Evolutionary conservation across 129 eudicot genomes (phyloP), one percentile per base, ranked within the genome.

Genomic region (Artemisia annua): DNA sequence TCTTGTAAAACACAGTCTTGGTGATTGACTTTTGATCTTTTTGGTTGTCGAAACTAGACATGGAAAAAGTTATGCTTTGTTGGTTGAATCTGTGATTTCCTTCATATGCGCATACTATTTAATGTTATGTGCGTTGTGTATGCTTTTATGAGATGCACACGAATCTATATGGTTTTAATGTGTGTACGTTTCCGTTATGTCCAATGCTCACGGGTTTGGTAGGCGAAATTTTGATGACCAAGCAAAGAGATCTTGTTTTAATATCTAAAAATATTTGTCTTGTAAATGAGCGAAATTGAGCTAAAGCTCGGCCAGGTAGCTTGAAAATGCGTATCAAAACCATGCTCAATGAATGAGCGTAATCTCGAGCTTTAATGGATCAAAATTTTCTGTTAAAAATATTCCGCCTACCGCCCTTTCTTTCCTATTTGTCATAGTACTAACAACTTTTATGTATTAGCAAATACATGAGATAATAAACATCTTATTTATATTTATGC

Each of bases 231-330:
- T 26, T 14, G 7, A 67, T 52, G 11, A 43, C 44, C 18, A 35
- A 30, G 43, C 39, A 11, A 7, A 74, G 44, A 53, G 56, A 35
- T 75, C 69, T 68, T 68, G 75, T 67, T 48, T 66, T 57, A 44
- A 24, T 15, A 61, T 24, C 63, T 68, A 44, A 5, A 24, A 11
- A 11, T 14, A 60, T 50, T 2, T 49, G 11, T 60, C 56, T 48
- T 32, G 35, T 16, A 49, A 60, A 22, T 48, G 26, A 58, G 69
- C 30, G 13, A 14, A 32, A 17, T 16, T 30, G 13, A 43, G 74
- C 63, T 32, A 20, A 11, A 35, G 63, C 0, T 32, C 48, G 12
- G 4, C 32, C 32, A 18, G 50, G 28, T 48, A 39, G 11, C 63
- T 28, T 17, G 11, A 52, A 5, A 14, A 24, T 61, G 48, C 15